These are phyloP conservation scores for Vitis hybrid DNA, from an alignment of 177 flowering plant genomes.

Conservation along the genomic window DNA sequence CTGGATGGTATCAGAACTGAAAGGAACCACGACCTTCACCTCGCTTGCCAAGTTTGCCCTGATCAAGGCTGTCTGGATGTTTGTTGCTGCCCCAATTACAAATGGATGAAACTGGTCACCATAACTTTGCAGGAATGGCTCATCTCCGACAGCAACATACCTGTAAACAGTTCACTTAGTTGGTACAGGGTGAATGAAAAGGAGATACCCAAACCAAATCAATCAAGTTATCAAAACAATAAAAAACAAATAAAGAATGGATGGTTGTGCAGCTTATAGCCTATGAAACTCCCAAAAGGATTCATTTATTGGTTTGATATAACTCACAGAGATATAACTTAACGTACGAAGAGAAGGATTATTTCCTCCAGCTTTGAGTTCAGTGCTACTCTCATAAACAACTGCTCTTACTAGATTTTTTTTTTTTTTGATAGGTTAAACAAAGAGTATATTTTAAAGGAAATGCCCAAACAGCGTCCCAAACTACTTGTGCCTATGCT, in stretches of 20 bases:
- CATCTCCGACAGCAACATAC: slow-evolving; percentile 86
- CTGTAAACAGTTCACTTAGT: slow-evolving; percentile 37
- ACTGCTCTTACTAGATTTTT: no score
- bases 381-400: no score
- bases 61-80: slow-evolving; percentile 67
- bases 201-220: neutral
- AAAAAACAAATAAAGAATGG: neutral
- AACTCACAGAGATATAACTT: no score
- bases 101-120: slow-evolving; percentile 63
- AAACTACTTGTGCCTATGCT: no score
- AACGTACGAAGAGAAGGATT: no score
- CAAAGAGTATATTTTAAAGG: no score
- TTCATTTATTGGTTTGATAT: no score
- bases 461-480: no score
- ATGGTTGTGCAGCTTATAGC: no score
- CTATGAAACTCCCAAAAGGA: no score
- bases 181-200: neutral
- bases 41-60: slow-evolving; percentile 53
- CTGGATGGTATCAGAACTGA: slow-evolving; percentile 60
- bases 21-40: slow-evolving; percentile 85
- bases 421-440: no score
- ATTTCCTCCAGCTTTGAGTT: no score
- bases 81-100: slow-evolving; percentile 73
- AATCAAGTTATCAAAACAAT: neutral
- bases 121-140: slow-evolving; percentile 74